phyloP scores from a whole-genome alignment of 495 filamentous ascomycete species.

The Hypoxylon fuscum region DNA sequence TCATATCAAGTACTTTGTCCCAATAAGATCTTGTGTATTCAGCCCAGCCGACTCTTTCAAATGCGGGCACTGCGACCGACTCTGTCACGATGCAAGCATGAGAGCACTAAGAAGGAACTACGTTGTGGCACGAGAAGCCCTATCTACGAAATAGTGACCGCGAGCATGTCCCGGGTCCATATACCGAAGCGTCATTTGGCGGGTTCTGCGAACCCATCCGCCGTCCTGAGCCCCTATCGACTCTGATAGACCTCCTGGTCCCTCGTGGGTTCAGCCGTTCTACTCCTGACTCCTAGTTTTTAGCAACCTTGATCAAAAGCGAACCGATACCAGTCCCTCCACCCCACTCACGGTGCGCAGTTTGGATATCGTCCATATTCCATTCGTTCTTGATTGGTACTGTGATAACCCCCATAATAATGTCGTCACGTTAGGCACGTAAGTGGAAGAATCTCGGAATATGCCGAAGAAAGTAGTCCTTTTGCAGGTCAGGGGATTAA shows the following conservation, averaged over 20 bases:
- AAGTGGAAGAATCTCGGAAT: conserved; percentile 43
- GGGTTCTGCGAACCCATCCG: too few species aligned
- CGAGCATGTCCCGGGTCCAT: too few species aligned
- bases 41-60: conserved; percentile 7
- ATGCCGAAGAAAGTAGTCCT: conserved; percentile 51
- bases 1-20: conserved; percentile 9
- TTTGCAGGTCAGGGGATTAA: conserved; percentile 36
- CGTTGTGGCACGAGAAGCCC: too few species aligned
- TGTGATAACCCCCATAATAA: conserved; percentile 52
- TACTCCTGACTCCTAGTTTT: conserved; percentile 5
- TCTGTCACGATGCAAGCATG: too few species aligned
- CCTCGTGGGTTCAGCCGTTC: too few species aligned
- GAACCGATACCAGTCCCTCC: conserved; percentile 47
- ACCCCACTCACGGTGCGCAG: conserved; percentile 52
- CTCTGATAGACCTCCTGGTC: too few species aligned
- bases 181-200: too few species aligned
- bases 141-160: too few species aligned
- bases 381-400: conserved; percentile 52
- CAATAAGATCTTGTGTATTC: conserved; percentile 9
- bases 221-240: too few species aligned
- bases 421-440: conserved; percentile 37
- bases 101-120: too few species aligned
- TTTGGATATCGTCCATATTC: conserved; percentile 52
- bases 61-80: neutral
- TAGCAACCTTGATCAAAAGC: conserved; percentile 46